Conservation (phyloP, 805 yeast species). For the Candida khao-thaluensis region DNA sequence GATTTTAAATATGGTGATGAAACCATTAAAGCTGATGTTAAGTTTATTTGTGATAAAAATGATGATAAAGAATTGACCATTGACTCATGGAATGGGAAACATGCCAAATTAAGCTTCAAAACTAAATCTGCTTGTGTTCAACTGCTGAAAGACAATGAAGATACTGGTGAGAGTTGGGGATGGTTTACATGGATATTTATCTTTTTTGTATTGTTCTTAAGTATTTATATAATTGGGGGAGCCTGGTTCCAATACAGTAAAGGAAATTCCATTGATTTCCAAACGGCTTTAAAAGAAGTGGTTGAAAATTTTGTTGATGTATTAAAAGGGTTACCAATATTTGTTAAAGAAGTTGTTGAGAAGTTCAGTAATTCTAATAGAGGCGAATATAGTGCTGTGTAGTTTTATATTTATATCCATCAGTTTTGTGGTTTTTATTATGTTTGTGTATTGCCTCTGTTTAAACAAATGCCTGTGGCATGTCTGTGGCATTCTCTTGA, state of each 20-base stretch:
- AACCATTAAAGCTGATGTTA: slow-evolving; percentile 45
- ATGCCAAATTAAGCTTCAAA: slow-evolving; percentile 26
- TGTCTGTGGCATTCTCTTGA: no score
- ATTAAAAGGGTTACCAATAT: slow-evolving; percentile 58
- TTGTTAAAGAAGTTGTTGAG: slow-evolving; percentile 63
- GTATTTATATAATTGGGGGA: slow-evolving; percentile 69
- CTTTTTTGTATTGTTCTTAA: slow-evolving; percentile 63
- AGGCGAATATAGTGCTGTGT: slow-evolving; percentile 94
- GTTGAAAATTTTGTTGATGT: slow-evolving; percentile 64
- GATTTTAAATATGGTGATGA: slow-evolving; percentile 74
- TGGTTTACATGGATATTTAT: slow-evolving; percentile 82
- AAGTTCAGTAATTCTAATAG: slow-evolving; percentile 64
- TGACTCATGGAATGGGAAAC: slow-evolving; percentile 37
- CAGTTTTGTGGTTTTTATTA: no score
- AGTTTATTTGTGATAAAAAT: slow-evolving; percentile 45
- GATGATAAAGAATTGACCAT: slow-evolving; percentile 27
- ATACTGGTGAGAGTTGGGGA: slow-evolving; percentile 62
- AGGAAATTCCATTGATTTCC: slow-evolving; percentile 67
- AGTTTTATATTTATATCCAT: no score
- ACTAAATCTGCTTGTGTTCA: slow-evolving; percentile 44
- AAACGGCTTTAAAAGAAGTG: slow-evolving; percentile 71
- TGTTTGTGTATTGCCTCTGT: no score
- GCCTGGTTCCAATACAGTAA: slow-evolving; percentile 76
- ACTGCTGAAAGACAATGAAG: slow-evolving; percentile 26
- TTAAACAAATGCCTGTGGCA: no score